Evolutionary conservation across 2,329 filamentous ascomycete genomes (phyloP), one percentile per base, ranked within the genome.

Genomic region (Truncatella angustata): DNA sequence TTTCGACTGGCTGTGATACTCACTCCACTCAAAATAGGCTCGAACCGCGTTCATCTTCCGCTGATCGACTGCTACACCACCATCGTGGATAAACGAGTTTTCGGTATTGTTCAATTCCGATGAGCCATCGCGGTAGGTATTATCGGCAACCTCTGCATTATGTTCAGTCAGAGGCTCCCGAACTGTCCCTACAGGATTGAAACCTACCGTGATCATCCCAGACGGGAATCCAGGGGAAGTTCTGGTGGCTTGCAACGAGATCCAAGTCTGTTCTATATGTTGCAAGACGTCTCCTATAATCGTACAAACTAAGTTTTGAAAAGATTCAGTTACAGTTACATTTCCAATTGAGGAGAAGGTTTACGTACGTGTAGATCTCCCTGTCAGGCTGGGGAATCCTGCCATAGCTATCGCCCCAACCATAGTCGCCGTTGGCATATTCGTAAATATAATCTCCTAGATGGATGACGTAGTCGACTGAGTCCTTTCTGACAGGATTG

Each of bases 31-130:
- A 54, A 87, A 87, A 61, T 87, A 87, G 2, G 86, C 84, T 30
- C 86, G 75, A 1, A 89, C 85, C 2, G 85, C 86, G 51, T 89
- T 87, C 74, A 87, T 84, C 72, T 88, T 90, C 55, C 85, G 78
- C 61, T 86, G 81, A 57, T 89, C 85, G 24, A 88, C 80, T n/a
- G 77, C 81, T 5, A 89, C 75, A n/a, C 76, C 75, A 9, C 79
- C 78, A 50, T 82, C 78, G 49, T 75, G 70, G 45, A 84, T 66
- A 67, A 88, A 89, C 0, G 82, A 86, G 4, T 79, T 76, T 60
- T 87, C 84, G 4, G 81, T 86, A 66, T 89, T 88, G 66, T 84
- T 85, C 28, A 86, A 69, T 11, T 76, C 70, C 1, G 78, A 74
- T 4, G 76, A 78, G 2, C 86, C 86, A 59, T 83, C 83, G 12